Conservation (phyloP, 257 asterid species). For the Nicotiana benthamiana region DNA sequence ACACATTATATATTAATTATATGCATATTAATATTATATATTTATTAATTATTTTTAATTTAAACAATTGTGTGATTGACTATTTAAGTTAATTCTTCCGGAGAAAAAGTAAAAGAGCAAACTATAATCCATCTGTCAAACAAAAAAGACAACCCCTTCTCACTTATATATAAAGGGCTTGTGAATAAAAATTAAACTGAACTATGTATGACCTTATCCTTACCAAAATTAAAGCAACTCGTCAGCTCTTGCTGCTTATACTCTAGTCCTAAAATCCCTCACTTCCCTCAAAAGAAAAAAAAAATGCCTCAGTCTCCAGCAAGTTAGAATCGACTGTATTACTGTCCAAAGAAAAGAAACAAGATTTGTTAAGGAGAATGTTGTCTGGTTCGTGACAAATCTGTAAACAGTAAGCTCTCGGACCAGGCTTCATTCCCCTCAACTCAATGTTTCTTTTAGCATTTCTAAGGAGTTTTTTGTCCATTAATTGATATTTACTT, state of each 20-base stretch:
- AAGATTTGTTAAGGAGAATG: constrained; percentile 7
- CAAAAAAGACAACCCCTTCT: neutral
- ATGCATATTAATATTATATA: too few species aligned
- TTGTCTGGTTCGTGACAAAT: constrained; percentile 5
- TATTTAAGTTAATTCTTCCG: too few species aligned
- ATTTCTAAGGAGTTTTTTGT: neutral
- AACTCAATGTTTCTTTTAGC: neutral
- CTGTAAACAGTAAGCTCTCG: neutral
- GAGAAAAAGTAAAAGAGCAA: neutral
- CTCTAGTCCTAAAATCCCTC: neutral
- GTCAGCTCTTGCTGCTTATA: neutral
- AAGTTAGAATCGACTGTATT: neutral
- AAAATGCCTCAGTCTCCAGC: neutral
- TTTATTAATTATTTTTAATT: too few species aligned
- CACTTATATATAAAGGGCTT: neutral
- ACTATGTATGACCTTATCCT: neutral
- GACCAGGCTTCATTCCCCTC: constrained; percentile 11
- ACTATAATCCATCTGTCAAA: neutral
- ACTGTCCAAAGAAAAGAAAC: neutral
- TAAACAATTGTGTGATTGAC: too few species aligned
- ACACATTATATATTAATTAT: too few species aligned
- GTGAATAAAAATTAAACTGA: neutral
- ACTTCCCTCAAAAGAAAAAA: neutral
- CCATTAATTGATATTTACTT: neutral
- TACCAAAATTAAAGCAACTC: neutral